Conservation (phyloP, 192 early-diverging fungal species). For the Rhizoclosmatium sp. region DNA sequence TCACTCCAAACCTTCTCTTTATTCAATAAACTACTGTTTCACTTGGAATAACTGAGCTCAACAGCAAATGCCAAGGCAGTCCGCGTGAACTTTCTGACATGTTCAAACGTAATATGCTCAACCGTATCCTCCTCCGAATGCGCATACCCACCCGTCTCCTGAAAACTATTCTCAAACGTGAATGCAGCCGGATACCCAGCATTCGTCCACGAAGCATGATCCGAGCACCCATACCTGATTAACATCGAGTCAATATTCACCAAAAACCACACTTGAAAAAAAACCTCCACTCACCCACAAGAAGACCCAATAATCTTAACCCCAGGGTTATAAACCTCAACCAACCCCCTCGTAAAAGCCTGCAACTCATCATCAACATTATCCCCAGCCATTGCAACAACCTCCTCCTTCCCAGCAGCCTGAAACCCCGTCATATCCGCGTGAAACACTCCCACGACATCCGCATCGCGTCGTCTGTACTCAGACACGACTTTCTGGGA, state of each 20-base stretch:
- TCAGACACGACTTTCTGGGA: slow-evolving; percentile 81
- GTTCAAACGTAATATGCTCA: slow-evolving; percentile 80
- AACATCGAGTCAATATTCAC: background rate
- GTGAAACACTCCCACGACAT: slow-evolving; percentile 83
- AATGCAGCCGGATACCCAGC: slow-evolving; percentile 86
- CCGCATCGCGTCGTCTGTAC: slow-evolving; percentile 65
- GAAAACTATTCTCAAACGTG: slow-evolving; percentile 61
- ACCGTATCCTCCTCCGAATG: slow-evolving; percentile 84
- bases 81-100: slow-evolving; percentile 90
- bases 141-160: slow-evolving; percentile 56
- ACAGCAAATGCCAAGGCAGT: slow-evolving; percentile 85
- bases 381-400: slow-evolving; percentile 84
- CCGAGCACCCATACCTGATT: slow-evolving; percentile 77
- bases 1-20: too few relatives aligned
- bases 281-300: slow-evolving; percentile 51
- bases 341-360: slow-evolving; percentile 61
- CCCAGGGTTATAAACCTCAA: slow-evolving; percentile 65
- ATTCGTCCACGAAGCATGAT: slow-evolving; percentile 92
- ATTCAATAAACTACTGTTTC: background rate
- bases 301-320: slow-evolving; percentile 73
- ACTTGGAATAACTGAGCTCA: slow-evolving; percentile 59
- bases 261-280: too few relatives aligned
- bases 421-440: slow-evolving; percentile 95
- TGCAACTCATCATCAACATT: slow-evolving; percentile 69
- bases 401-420: slow-evolving; percentile 55